Conservation (phyloP, 192 early-diverging fungal genomes). For the Coemansia sp. region DNA sequence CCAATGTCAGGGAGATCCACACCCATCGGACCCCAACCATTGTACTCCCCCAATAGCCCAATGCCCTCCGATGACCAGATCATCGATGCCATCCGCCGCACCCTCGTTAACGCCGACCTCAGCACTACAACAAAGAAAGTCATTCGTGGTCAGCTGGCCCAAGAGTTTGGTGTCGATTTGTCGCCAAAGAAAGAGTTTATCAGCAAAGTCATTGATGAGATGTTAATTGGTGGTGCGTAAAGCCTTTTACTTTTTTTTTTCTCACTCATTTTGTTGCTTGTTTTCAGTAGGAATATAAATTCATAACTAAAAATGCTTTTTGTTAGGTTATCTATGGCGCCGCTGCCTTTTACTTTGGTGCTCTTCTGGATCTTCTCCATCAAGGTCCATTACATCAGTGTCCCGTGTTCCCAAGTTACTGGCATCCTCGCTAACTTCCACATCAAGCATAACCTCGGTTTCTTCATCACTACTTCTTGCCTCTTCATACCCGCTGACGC, state of each 20-base stretch:
- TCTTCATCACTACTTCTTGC: slow-evolving; percentile 13
- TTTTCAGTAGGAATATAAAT: too few species aligned
- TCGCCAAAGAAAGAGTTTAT: slow-evolving; percentile 70
- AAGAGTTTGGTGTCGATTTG: slow-evolving; percentile 71
- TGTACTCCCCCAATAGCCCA: not conserved
- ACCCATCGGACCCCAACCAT: not conserved
- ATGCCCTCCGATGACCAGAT: slow-evolving; percentile 73
- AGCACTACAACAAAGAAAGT: slow-evolving; percentile 78
- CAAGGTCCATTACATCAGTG: slow-evolving; percentile 10
- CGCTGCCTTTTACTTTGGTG: slow-evolving; percentile 9
- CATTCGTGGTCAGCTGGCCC: slow-evolving; percentile 70
- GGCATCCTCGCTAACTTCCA: slow-evolving; percentile 8
- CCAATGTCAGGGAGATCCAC: slow-evolving; percentile 10
- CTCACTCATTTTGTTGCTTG: too few species aligned
- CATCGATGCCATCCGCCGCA: slow-evolving; percentile 63
- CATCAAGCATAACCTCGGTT: slow-evolving; percentile 16
- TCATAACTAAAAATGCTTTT: too few species aligned
- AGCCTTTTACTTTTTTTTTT: not conserved
- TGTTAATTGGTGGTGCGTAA: slow-evolving; percentile 26
- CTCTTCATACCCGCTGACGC: not conserved
- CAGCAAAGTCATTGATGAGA: slow-evolving; percentile 60
- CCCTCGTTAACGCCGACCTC: slow-evolving; percentile 71
- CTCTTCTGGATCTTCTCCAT: slow-evolving; percentile 2
- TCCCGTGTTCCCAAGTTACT: slow-evolving; percentile 9
- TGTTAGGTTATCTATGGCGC: too few species aligned